These are phyloP conservation scores for Globisporangium acanthophoron DNA, from an alignment of 352 stramenopile genomes.

Conservation along the genomic window DNA sequence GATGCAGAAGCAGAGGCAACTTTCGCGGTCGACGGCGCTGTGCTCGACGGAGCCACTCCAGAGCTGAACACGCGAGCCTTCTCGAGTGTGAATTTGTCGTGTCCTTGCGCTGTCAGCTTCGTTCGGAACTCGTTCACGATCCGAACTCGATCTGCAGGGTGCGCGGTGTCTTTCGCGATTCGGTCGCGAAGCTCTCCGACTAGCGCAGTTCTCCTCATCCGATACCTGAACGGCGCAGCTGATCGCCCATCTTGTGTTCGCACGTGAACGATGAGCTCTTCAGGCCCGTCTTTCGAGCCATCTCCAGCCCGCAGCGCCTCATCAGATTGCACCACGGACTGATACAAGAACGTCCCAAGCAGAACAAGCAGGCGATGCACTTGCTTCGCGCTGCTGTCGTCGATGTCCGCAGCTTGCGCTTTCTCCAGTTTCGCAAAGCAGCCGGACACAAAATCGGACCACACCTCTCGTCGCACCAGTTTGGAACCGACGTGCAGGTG, in stretches of 20 bases:
- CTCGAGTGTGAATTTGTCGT: constrained; percentile 66
- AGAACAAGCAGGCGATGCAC: constrained; percentile 51
- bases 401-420: constrained; percentile 1
- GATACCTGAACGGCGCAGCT: constrained; percentile 54
- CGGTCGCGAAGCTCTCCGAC: constrained; percentile 58
- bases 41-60: neutral
- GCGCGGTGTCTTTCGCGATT: constrained; percentile 55
- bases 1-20: constrained; percentile 20
- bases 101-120: constrained; percentile 60
- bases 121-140: constrained; percentile 68
- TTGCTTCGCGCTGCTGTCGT: constrained; percentile 17
- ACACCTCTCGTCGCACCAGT: constrained; percentile 62
- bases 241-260: constrained; percentile 60
- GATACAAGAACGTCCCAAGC: constrained; percentile 73
- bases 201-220: constrained; percentile 47
- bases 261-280: constrained; percentile 65
- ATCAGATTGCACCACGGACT: constrained; percentile 39
- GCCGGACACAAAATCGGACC: constrained; percentile 50
- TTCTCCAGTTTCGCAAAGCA: constrained; percentile 42
- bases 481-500: constrained; percentile 66
- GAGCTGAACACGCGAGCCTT: constrained; percentile 48
- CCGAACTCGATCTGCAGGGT: constrained; percentile 56
- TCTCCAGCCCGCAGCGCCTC: constrained; percentile 1
- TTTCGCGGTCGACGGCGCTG: constrained; percentile 10
- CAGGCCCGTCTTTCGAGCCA: constrained; percentile 21